Evolutionary conservation across 345 rosid genomes (phyloP).

Genomic region (Lumnitzera racemosa): DNA sequence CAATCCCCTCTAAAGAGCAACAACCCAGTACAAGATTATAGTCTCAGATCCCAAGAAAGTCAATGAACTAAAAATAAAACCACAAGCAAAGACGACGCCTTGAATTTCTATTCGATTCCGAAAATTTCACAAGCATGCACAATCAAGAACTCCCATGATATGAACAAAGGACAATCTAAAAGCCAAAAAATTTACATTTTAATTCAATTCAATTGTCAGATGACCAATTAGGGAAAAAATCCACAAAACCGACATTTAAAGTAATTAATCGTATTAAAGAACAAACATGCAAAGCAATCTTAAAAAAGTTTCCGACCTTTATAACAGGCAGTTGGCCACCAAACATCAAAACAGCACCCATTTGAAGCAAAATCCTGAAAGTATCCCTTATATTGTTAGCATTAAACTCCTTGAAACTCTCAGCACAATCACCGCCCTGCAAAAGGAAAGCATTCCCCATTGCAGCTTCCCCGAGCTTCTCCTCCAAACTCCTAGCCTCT

Average conservation of each 20-base stretch:
- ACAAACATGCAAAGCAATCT: no score
- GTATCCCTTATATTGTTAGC: conserved; percentile 73
- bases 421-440: conserved; percentile 75
- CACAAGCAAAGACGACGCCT: no score
- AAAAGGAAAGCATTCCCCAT: conserved; percentile 62
- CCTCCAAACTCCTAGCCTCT: conserved; percentile 46
- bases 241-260: no score
- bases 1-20: no score
- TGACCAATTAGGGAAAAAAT: no score
- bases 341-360: conserved; percentile 73
- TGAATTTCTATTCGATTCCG: background rate
- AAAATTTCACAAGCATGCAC: background rate
- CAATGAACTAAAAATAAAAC: no score
- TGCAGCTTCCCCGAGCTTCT: conserved; percentile 52
- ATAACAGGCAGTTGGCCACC: conserved; percentile 70
- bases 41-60: no score
- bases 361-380: conserved; percentile 58
- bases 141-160: background rate
- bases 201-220: no score
- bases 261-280: no score
- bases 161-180: no score
- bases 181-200: no score
- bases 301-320: conserved; percentile 28
- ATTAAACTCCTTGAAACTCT: conserved; percentile 68
- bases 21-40: no score